phyloP scores from a whole-genome alignment of 345 rosid genomes.

The Anacardium occidentale region DNA sequence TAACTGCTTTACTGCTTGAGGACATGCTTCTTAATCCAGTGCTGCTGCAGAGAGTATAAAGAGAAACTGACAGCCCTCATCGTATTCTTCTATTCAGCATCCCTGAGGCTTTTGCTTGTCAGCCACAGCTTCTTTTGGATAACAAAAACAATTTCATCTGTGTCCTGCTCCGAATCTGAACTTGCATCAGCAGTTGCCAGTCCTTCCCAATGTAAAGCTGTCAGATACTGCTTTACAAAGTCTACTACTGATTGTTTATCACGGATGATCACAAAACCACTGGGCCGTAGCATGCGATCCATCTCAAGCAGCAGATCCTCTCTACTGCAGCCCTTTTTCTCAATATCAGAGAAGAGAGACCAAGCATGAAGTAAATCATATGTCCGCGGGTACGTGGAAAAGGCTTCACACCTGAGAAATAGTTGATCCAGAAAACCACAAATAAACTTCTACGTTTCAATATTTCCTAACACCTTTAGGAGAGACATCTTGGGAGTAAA shows the following conservation, averaged over 20 bases:
- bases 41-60: slow-evolving; percentile 17
- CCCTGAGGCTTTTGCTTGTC: slow-evolving; percentile 73
- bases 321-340: slow-evolving; percentile 68
- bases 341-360: slow-evolving; percentile 63
- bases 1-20: slow-evolving; percentile 21
- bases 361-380: slow-evolving; percentile 86
- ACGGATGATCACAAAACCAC: slow-evolving; percentile 66
- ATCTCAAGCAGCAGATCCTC: slow-evolving; percentile 87
- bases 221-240: slow-evolving; percentile 59
- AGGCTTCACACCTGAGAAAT: slow-evolving; percentile 82
- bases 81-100: slow-evolving; percentile 45
- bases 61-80: background rate
- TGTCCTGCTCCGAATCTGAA: slow-evolving; percentile 55
- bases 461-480: background rate
- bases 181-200: slow-evolving; percentile 51
- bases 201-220: slow-evolving; percentile 82
- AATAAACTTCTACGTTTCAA: slow-evolving; percentile 2
- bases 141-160: slow-evolving; percentile 51
- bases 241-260: slow-evolving; percentile 67
- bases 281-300: slow-evolving; percentile 93
- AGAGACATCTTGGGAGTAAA: slow-evolving; percentile 5
- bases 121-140: slow-evolving; percentile 85
- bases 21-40: slow-evolving; percentile 26
- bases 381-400: slow-evolving; percentile 86
- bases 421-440: slow-evolving; percentile 9